Conservation (phyloP, 2,329 filamentous ascomycete genomes). For the Hymenoscyphus linearis region DNA sequence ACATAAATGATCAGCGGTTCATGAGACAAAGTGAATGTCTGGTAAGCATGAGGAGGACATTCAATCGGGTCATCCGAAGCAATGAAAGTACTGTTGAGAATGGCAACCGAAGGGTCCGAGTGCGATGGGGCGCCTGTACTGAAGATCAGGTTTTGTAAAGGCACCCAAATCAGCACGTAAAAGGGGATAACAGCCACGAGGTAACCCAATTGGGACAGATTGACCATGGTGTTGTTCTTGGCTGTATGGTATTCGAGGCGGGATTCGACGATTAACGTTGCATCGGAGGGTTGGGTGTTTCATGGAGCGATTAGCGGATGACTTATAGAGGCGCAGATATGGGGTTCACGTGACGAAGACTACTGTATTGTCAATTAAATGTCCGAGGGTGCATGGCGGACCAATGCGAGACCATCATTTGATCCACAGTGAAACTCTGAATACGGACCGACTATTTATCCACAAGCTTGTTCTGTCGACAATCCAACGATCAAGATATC, state of each 20-base stretch:
- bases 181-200: slow-evolving; percentile 24
- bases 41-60: slow-evolving; percentile 26
- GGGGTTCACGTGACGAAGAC: background rate
- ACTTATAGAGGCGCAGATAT: background rate
- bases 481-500: background rate
- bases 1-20: slow-evolving; percentile 55
- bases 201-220: slow-evolving; percentile 20
- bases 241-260: slow-evolving; percentile 5
- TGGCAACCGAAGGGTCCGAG: slow-evolving; percentile 4
- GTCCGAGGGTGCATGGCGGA: background rate
- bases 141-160: slow-evolving; percentile 23
- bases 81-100: slow-evolving; percentile 28
- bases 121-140: slow-evolving; percentile 9
- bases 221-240: slow-evolving; percentile 19
- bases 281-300: slow-evolving; percentile 6
- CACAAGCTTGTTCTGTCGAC: background rate
- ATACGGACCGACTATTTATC: background rate
- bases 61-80: slow-evolving; percentile 26
- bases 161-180: slow-evolving; percentile 28
- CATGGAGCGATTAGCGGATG: background rate
- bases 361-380: background rate
- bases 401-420: background rate
- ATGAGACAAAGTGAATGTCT: slow-evolving; percentile 44
- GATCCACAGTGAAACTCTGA: background rate
- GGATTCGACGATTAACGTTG: slow-evolving; percentile 4